A percentile compares a stretch with the other conserved stretches of the same genome.
These are phyloP conservation scores for Umbelopsis sp. DNA, from an alignment of 371 early-diverging fungal species.

Conservation along the genomic window DNA sequence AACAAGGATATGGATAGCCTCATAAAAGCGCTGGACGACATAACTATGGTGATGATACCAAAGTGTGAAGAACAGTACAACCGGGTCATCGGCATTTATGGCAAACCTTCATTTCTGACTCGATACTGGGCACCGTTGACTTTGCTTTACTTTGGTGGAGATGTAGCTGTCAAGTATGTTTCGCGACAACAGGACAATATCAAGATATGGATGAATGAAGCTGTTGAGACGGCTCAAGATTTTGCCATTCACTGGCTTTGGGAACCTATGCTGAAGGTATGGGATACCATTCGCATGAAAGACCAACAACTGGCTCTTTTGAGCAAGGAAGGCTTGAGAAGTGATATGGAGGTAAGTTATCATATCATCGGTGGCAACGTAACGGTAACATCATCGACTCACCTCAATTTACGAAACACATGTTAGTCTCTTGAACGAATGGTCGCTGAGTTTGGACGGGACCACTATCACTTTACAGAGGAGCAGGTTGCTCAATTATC, in stretches of 20 bases:
- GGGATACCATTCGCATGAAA: slow-evolving; percentile 83
- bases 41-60: background rate
- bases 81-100: slow-evolving; percentile 33
- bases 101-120: slow-evolving; percentile 46
- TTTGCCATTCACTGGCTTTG: slow-evolving; percentile 81
- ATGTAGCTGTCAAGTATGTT: slow-evolving; percentile 38
- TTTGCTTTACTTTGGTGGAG: slow-evolving; percentile 41
- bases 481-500: slow-evolving; percentile 44
- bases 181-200: slow-evolving; percentile 58
- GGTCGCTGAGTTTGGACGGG: slow-evolving; percentile 82
- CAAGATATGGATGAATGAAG: slow-evolving; percentile 44
- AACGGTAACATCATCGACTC: no score
- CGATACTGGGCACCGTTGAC: slow-evolving; percentile 69
- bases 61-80: slow-evolving; percentile 24
- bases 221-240: slow-evolving; percentile 54
- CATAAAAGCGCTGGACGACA: background rate
- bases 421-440: slow-evolving; percentile 83
- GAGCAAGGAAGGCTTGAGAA: slow-evolving; percentile 74
- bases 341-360: slow-evolving; percentile 73
- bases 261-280: slow-evolving; percentile 76
- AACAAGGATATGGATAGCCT: background rate
- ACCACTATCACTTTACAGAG: slow-evolving; percentile 51
- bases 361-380: no score
- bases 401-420: background rate
- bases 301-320: slow-evolving; percentile 75